Evolutionary conservation across 768 basidiomycete genomes (phyloP), one percentile per base, ranked within the genome.

Genomic region (Amanita rubescens): DNA sequence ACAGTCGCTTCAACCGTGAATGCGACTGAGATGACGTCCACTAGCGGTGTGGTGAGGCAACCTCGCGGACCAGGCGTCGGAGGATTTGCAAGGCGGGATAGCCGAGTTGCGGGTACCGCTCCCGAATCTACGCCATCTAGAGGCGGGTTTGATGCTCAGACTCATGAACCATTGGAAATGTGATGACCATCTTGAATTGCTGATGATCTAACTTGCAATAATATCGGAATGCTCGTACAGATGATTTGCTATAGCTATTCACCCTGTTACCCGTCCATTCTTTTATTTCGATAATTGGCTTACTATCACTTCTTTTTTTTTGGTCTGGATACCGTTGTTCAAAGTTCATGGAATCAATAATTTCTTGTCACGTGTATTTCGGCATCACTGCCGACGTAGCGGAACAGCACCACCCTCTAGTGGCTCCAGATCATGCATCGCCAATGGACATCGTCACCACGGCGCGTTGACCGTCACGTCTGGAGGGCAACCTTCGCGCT

Each of bases 121-220:
- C 73, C 68, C 55, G 79, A 80, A 61, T 66, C 66, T 55, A 62
- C 14, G 15, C 35, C 64, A 57, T 42, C 52, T 45, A 78, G 82
- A 71, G 80, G 80, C 69, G 86, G 84, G 68, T 79, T 92, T 62
- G 90, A 93, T 66, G 80, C 88, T 62, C 81, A 85, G 69, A 88
- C 87, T 58, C 86, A 90, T 72, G 87, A 93, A 74, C 87, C 87
- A 37, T 69, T 91, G 71, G 90, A 92, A 68, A 84, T 91, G 76
- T 90, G 75, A 30, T 30, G 27, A 80, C 70, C 62, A 58, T 59
- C 63, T 60, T 58, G 20, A 25, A 4, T 44, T 9, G 15, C 59
- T 65, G 57, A 17, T 46, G 44, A 46, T 46, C 44, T 46, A 27
- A 46, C 38, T 15, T 17, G 51, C 60, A 62, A 51, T n/a, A n/a